Evolutionary conservation across 352 stramenopile species (phyloP).

Genomic region (Phytophthora constricta): DNA sequence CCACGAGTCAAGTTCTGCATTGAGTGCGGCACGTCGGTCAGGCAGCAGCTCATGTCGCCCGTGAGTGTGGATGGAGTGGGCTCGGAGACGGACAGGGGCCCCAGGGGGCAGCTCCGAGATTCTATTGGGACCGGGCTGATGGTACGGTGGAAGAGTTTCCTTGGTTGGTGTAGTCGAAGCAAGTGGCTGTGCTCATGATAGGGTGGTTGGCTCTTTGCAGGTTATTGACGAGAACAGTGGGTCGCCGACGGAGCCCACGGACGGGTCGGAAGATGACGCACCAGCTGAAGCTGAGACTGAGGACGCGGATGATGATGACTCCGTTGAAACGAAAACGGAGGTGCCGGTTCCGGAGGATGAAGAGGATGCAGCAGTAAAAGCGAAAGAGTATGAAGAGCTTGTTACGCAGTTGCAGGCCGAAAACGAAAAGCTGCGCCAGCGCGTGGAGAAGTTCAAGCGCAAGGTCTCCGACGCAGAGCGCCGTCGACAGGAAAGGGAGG

Average conservation of each 20-base stretch:
- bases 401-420: conserved; percentile 69
- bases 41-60: conserved; percentile 61
- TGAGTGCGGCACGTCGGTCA: conserved; percentile 78
- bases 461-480: conserved; percentile 68
- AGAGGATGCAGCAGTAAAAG: conserved; percentile 27
- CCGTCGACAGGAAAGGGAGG: conserved; percentile 57
- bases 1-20: conserved; percentile 88
- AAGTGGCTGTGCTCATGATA: neutral
- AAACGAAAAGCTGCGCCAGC: conserved; percentile 77
- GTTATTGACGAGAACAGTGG: conserved; percentile 81
- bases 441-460: conserved; percentile 78
- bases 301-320: conserved; percentile 49
- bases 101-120: conserved; percentile 49
- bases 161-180: neutral
- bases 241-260: conserved; percentile 57
- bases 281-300: no score
- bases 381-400: conserved; percentile 43
- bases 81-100: conserved; percentile 35
- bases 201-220: conserved; percentile 28
- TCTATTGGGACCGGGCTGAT: conserved; percentile 55
- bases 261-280: conserved; percentile 65
- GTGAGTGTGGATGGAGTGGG: conserved; percentile 40
- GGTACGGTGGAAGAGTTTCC: conserved; percentile 30
- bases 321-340: conserved; percentile 28
- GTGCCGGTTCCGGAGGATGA: conserved; percentile 37